Percentiles rank a stretch among this genome's conserved stretches.
Evolutionary conservation across 73 alveolate species (phyloP).

Genomic region (Paramecium sexaurelia): DNA sequence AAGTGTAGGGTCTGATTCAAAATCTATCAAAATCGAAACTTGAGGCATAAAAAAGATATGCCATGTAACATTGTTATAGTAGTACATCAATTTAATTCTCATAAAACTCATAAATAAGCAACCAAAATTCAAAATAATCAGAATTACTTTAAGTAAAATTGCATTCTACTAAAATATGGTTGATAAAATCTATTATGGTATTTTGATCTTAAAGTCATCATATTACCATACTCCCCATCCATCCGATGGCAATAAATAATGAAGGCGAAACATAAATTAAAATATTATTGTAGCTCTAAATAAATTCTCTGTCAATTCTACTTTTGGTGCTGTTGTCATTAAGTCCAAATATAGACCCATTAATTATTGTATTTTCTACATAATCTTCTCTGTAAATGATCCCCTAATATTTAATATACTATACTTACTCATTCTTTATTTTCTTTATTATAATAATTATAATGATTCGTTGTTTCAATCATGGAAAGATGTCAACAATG

Average conservation of each 20-base stretch:
- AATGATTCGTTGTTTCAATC: constrained; percentile 48
- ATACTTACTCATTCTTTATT: not conserved
- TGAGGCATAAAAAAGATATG: constrained; percentile 9
- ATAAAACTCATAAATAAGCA: not conserved
- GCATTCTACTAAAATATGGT: not conserved
- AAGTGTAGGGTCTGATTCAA: not conserved
- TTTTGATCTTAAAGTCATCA: not conserved
- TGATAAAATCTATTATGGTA: not conserved
- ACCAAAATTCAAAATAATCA: not conserved
- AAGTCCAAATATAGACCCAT: not conserved
- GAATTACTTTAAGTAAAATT: not conserved
- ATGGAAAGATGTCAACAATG: constrained; percentile 37
- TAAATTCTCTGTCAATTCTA: not conserved
- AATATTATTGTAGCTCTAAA: not conserved
- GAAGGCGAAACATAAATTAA: not conserved
- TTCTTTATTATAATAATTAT: not conserved
- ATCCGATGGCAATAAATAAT: not conserved
- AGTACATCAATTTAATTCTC: constrained; percentile 4
- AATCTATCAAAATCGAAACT: not conserved
- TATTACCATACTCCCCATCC: constrained; percentile 35
- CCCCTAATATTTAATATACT: constrained; percentile 15
- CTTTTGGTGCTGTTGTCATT: not conserved
- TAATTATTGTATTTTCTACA: not conserved
- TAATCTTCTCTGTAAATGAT: not conserved
- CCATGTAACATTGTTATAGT: not conserved